Evolutionary conservation across 495 filamentous ascomycete genomes (phyloP).

Genomic region (Staphylotrichum longicolle): DNA sequence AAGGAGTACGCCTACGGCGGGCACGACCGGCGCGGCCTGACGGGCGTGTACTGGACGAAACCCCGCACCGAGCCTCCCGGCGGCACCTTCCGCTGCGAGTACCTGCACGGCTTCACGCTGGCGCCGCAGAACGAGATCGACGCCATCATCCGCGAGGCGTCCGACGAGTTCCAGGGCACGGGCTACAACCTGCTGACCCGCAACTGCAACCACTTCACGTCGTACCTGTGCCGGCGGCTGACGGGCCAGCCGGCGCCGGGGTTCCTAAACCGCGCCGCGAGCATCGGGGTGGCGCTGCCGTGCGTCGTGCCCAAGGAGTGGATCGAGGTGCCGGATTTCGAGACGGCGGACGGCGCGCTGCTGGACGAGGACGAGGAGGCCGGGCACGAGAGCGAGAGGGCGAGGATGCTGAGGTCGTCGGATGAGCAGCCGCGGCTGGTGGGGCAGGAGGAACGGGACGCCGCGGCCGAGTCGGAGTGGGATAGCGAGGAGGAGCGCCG

Average conservation of each 20-base stretch:
- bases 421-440: conserved; percentile 35
- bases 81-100: conserved; percentile 64
- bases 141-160: conserved; percentile 59
- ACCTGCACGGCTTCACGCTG: conserved; percentile 72
- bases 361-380: conserved; percentile 54
- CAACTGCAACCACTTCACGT: conserved; percentile 84
- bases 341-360: conserved; percentile 66
- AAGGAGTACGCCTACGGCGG: conserved; percentile 83
- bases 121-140: conserved; percentile 63
- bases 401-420: conserved; percentile 31
- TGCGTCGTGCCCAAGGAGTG: conserved; percentile 78
- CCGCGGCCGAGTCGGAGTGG: conserved; percentile 18
- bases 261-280: conserved; percentile 78
- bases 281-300: conserved; percentile 69
- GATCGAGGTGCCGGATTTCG: conserved; percentile 71
- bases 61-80: conserved; percentile 67
- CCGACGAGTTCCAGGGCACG: conserved; percentile 64
- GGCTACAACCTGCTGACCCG: conserved; percentile 72
- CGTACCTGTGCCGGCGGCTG: conserved; percentile 62
- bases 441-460: conserved; percentile 11
- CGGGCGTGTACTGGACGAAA: conserved; percentile 76
- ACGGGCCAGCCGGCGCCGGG: conserved; percentile 61
- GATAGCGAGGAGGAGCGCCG: conserved; percentile 33
- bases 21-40: conserved; percentile 61
- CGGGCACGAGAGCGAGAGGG: conserved; percentile 24